phyloP scores from a whole-genome alignment of 305 asterid species.

The Rubia balearica region DNA sequence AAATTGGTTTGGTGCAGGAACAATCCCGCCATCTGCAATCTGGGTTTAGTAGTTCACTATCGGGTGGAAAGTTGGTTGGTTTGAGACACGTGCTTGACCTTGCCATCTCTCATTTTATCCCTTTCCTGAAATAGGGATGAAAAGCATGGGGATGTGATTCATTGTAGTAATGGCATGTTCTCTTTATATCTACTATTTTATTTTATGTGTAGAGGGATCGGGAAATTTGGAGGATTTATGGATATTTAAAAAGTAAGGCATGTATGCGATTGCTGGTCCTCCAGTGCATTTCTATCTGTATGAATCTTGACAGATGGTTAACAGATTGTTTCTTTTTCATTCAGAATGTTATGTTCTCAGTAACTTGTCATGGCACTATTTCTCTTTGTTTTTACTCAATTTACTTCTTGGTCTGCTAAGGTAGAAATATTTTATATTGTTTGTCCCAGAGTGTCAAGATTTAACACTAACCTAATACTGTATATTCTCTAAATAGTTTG shows the following conservation, averaged over 20 bases:
- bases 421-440: not conserved
- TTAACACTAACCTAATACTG: not conserved
- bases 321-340: not conserved
- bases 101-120: not conserved
- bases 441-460: not conserved
- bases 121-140: not conserved
- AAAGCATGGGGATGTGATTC: not conserved
- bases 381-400: not conserved
- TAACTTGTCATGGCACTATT: not conserved
- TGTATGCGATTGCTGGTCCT: not conserved
- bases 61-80: not conserved
- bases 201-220: not conserved
- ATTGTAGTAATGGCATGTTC: not conserved
- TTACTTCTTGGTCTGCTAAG: not conserved
- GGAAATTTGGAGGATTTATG: not conserved
- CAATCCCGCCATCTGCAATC: not conserved
- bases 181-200: not conserved
- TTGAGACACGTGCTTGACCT: not conserved
- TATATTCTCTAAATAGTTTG: not conserved
- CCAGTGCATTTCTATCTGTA: not conserved
- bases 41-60: not conserved
- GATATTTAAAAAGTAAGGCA: not conserved
- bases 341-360: not conserved
- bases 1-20: not conserved
- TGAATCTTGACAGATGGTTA: not conserved